phyloP scores from a whole-genome alignment of 306 rosid genomes.

The Trifolium pratense region DNA sequence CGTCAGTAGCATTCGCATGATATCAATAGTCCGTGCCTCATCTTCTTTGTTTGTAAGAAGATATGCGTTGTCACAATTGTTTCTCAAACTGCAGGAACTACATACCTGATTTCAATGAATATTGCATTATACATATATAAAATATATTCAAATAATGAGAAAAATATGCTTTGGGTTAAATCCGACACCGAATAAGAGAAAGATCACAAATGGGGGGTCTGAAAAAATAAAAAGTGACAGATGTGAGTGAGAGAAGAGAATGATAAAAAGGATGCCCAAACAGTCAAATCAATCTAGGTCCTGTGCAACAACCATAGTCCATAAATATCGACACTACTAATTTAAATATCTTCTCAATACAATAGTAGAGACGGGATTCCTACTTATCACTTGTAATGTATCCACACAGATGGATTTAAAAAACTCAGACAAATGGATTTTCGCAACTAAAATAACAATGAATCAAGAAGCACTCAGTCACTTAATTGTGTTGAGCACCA shows the following conservation, averaged over 20 bases:
- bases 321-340: conserved; percentile 13
- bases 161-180: conserved; percentile 7
- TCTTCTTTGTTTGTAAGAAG: conserved; percentile 88
- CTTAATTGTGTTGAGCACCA: background rate
- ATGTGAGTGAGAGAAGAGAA: background rate
- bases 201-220: background rate
- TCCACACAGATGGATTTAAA: background rate
- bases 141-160: conserved; percentile 1
- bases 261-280: conserved; percentile 23
- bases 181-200: conserved; percentile 29
- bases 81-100: conserved; percentile 98
- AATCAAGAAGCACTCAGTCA: conserved; percentile 19
- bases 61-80: conserved; percentile 82
- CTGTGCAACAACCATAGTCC: conserved; percentile 18
- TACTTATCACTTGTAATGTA: conserved; percentile 1
- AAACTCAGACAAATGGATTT: conserved; percentile 4
- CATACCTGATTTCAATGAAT: conserved; percentile 78
- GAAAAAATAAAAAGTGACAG: background rate
- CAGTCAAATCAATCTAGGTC: conserved; percentile 15
- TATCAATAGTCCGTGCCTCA: conserved; percentile 83
- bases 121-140: conserved; percentile 38
- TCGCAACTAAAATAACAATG: conserved; percentile 8
- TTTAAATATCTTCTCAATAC: background rate
- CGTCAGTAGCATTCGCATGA: conserved; percentile 79
- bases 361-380: background rate